Evolutionary conservation across 2,329 filamentous ascomycete genomes (phyloP), one percentile per base, ranked within the genome.

Genomic region (Ceratocystis colombiana): DNA sequence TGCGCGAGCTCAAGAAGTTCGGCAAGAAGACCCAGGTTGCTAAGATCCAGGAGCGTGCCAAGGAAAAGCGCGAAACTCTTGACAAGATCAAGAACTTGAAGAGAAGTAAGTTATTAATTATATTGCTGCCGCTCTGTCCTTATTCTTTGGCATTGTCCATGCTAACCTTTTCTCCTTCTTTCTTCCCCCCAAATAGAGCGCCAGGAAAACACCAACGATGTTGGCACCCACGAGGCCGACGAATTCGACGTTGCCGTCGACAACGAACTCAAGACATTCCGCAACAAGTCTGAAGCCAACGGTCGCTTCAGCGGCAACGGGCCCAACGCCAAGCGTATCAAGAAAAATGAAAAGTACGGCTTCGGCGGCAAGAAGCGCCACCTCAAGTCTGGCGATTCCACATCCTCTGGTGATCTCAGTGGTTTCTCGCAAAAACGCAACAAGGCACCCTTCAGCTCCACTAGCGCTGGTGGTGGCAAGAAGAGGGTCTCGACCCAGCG

Each of bases 21-120:
- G 94, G 94, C 75, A 99, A 99, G 80, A 90, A 96, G 76, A 94
- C 97, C 64, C 94, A 99, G 80, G 85, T 96, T 68, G 92, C 92
- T 68, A 96, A 96, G 80, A 78, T 96, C 75, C 93, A 97, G 78
- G 93, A 99, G 82, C 82, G 94, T 62, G 86, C 89, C 63, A 96
- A 95, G 82, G 87, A 87, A 73, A 96, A 96, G 86, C 86, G 85
- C 72, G 89, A 95, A 69, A 96, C 91, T 3, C 79, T 99, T 70
- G 94, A 97, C 71, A 96, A 96, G 82, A 96, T 99, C 73, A 91
- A 92, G 78, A 83, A 84, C 33, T 79, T 99, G 72, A 99, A 99
- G 85, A 85, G 92, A 80, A 99, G 93, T 97, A 83, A 71, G 90
- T 48, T 22, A 8, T n/a, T 61, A 17, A 62, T 7, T 30, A 30